Evolutionary conservation across 257 asterid species (phyloP), one percentile per base, ranked within the genome.

Genomic region (Solanum arcanum): DNA sequence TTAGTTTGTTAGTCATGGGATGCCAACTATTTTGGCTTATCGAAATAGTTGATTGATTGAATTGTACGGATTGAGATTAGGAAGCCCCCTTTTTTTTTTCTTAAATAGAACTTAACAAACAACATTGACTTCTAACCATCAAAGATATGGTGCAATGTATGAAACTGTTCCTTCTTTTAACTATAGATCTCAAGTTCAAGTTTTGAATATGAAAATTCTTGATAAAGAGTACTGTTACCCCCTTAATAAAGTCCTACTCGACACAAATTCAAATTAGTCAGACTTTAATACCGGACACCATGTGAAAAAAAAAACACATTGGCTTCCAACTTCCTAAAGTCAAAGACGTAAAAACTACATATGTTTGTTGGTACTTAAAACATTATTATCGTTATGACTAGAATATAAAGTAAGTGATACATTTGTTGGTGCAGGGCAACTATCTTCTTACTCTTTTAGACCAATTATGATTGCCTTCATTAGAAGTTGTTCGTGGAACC

Each of bases 211-310:
- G 64, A 0, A 56, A 18, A 56, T 18, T 11, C 0, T 0, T 52
- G 23, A 4, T 18, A 56, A 18, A 4, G n/a, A 56, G n/a, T 56
- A 33, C 1, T 33, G 64, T 18, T 18, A 1, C 4, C 2, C 2
- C 62, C n/a, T 9, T 0, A 56, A 18, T 56, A 1, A 10, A 56
- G 5, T 5, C 5, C 11, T 18, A 56, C 0, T 9, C 0, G 0
- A 8, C 2, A 56, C 64, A 56, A 56, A 56, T 56, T 9, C 11
- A 41, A 56, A 18, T 56, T 56, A 56, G 0, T 18, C n/a, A 1
- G 0, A 56, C 64, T 56, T n/a, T 10, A 56, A 0, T 3, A 52
- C 20, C 62, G 0, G 1, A 56, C 62, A 44, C 14, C 14, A 44
- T 12, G 11, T 3, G 14, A 0, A 11, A 44, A 44, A 37, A 1